A percentile compares a stretch with the other conserved stretches of the same genome.
These are phyloP conservation scores for Capsicum chinense DNA, from an alignment of 257 asterid species.

Conservation along the genomic window DNA sequence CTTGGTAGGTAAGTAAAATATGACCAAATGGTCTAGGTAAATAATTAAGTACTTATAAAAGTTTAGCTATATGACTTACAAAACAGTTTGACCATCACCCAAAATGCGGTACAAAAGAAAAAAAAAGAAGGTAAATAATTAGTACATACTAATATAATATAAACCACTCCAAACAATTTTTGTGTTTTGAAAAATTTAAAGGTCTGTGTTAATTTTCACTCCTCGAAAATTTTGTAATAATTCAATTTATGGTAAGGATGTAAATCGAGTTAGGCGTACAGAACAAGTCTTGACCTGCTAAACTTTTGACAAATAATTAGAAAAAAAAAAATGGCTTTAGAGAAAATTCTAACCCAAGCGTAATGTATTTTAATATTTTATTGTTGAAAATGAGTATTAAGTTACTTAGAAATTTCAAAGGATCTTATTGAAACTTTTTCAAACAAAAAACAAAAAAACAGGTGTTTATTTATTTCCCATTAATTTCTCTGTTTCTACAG, in stretches of 20 bases:
- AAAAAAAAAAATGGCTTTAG: background rate
- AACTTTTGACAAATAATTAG: too few species aligned
- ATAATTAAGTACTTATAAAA: background rate
- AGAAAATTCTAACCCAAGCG: background rate
- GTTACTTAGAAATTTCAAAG: too few species aligned
- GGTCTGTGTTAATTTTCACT: too few species aligned
- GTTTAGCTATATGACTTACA: background rate
- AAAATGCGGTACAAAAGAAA: background rate
- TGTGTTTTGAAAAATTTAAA: background rate
- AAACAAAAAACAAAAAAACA: background rate
- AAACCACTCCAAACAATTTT: background rate
- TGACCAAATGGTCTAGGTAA: background rate
- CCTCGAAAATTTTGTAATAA: too few species aligned
- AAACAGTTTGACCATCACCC: background rate
- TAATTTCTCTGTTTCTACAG: background rate
- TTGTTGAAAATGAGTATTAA: too few species aligned
- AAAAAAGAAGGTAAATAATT: background rate
- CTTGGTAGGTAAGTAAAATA: constrained; percentile 13
- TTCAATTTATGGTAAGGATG: too few species aligned
- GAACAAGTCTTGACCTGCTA: too few species aligned
- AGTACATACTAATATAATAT: background rate
- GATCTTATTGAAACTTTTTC: too few species aligned
- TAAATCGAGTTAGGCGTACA: too few species aligned
- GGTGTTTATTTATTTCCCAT: background rate
- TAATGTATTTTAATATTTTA: too few species aligned